Evolutionary conservation across 2,329 filamentous ascomycete genomes (phyloP), one percentile per base, ranked within the genome.

Genomic region (Pseudogymnoascus sp.): DNA sequence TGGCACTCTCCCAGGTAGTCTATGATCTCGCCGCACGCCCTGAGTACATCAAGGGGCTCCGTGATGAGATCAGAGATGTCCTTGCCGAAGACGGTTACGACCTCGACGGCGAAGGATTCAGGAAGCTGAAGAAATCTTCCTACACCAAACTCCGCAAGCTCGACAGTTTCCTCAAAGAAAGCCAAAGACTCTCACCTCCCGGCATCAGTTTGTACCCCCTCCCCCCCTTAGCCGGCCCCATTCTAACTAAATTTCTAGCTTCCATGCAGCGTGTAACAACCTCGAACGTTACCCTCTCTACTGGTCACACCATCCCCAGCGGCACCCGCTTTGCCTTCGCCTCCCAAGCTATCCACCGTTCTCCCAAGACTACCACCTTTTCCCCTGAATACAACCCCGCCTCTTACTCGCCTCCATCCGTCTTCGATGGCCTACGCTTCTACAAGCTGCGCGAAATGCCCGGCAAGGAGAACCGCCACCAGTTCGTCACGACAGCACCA

Each of bases 11-110:
- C 1, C 71, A 83, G 74, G 62, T 78, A 65, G 75, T 86, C 57
- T 83, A 80, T 66, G 78, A 81, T 61, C 68, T 86, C 3, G 77
- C 77, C 0, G 74, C 78, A 2, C 65, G 73, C 8, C 81, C 81
- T 0, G 77, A 84, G 30, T 74, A 80, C 18, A 63, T 68, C 7
- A 54, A 63, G 35, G 64, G 63, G 16, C 61, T 71, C 1, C 64
- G 65, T 2, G 62, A 70, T 7, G 68, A 70, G 47, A 67, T 71
- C 4, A 25, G 68, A 6, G 37, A 66, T 14, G 65, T 65, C 70
- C 61, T 68, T 9, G 43, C 54, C 6, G 61, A 81, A 35, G 72
- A 79, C 4, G 75, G 78, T 9, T 70, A 85, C 1, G 77, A 83
- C 1, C 74, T 81, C 18, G 83, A 86, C 65, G 77, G 80, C 6